Conservation (phyloP, 495 filamentous ascomycete species). For the Talaromyces nanjingensis region DNA sequence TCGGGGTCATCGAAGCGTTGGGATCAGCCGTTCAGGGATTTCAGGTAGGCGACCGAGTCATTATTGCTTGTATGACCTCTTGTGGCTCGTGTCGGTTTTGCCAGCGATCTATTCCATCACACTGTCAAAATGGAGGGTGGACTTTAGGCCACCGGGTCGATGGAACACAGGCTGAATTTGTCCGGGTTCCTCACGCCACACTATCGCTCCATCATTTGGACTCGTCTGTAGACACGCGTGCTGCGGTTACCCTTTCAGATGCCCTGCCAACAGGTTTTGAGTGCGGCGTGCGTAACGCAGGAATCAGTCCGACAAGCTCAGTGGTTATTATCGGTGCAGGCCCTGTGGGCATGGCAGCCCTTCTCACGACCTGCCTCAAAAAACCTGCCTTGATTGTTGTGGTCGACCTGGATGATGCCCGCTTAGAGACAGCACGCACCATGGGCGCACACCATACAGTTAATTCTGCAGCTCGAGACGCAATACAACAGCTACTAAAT, state of each 20-base stretch:
- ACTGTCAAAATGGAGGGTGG: constrained; percentile 37
- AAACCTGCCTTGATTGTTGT: constrained; percentile 35
- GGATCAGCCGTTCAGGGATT: constrained; percentile 50
- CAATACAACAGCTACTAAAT: constrained; percentile 23
- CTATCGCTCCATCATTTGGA: constrained; percentile 34
- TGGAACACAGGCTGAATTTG: constrained; percentile 46
- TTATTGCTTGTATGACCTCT: constrained; percentile 35
- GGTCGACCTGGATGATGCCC: constrained; percentile 35
- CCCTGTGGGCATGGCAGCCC: constrained; percentile 41
- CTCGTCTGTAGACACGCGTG: constrained; percentile 23
- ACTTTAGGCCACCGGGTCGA: constrained; percentile 34
- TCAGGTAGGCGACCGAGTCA: constrained; percentile 30
- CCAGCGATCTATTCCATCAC: constrained; percentile 25
- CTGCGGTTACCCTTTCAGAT: constrained; percentile 38
- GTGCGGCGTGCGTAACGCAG: constrained; percentile 39
- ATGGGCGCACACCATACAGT: constrained; percentile 39
- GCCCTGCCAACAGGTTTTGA: constrained; percentile 45
- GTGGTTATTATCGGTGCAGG: constrained; percentile 47
- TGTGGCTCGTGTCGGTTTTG: constrained; percentile 37
- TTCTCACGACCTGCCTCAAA: constrained; percentile 41
- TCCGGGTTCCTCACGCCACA: constrained; percentile 38
- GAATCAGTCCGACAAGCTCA: constrained; percentile 31
- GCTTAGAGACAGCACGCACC: constrained; percentile 32
- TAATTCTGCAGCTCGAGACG: constrained; percentile 18
- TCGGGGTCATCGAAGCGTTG: constrained; percentile 68